phyloP scores from a whole-genome alignment of 768 basidiomycete species.

The Cystobasidium ongulense region DNA sequence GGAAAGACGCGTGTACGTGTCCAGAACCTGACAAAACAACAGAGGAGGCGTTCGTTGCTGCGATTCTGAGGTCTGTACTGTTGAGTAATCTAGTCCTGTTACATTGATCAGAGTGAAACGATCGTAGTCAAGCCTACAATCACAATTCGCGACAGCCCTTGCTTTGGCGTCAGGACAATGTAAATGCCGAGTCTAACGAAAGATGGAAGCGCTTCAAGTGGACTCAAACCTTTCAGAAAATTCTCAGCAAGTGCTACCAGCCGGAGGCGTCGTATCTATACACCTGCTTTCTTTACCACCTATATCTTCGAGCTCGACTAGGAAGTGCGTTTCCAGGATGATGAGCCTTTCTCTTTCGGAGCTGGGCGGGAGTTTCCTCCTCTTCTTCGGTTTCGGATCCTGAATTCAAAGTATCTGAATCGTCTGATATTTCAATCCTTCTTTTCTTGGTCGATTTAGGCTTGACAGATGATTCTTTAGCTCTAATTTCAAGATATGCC shows the following conservation, averaged over 20 bases:
- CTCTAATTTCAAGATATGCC: neutral
- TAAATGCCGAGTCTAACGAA: too few species aligned
- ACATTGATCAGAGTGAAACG: too few species aligned
- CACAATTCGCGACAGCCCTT: too few species aligned
- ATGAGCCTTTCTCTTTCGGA: neutral
- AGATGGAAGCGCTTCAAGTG: too few species aligned
- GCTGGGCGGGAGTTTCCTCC: neutral
- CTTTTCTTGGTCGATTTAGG: neutral
- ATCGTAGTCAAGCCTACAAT: too few species aligned
- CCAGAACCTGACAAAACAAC: neutral
- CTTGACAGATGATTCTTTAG: neutral
- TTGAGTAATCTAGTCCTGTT: too few species aligned
- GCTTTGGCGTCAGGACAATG: too few species aligned
- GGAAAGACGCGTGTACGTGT: too few species aligned
- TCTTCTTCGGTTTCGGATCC: neutral
- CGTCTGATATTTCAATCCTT: neutral
- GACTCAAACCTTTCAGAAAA: too few species aligned
- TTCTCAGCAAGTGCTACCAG: too few species aligned
- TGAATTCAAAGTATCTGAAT: neutral
- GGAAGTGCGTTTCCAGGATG: constrained; percentile 11
- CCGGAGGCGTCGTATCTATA: too few species aligned
- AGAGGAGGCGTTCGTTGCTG: neutral
- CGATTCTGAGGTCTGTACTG: neutral
- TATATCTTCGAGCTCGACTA: neutral
- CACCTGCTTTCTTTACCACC: neutral